Base-by-base conservation (phyloP, 345 rosid genomes). In the Syzygium aromaticum region DNA sequence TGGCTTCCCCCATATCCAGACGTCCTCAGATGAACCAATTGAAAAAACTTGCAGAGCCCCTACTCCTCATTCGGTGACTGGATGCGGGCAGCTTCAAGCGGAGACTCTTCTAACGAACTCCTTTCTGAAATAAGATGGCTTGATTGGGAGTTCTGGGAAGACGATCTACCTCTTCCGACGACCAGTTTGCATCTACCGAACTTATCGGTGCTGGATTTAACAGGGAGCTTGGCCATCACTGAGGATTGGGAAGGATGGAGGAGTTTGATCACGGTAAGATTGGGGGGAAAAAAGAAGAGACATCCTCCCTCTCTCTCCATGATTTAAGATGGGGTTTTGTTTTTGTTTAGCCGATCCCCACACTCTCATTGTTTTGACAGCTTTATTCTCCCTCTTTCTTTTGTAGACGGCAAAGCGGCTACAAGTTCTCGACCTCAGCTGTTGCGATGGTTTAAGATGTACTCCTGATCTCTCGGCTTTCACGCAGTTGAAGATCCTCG, bases 371-470 rank as follows among this genome's bases (percentile, higher is more conserved):
- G 7, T 43, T 28, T 3, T 64, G 40, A 64, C 38, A 7, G 40
- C 22, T 43, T 64, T 64, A 15, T 64, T 64, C 77, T 64, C 77
- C 38, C 22, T 64, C 28, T 28, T 25, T 0, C 1, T 6, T 43
- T 5, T 43, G 46, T 16, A 64, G 77, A 21, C 6, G 0, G 8
- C 40, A 7, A 15, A 28, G 40, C 10, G 11, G 40, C 77, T 64
- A 0, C 1, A 2, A 28, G 11, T 64, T 64, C 77, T 64, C 21
- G 0, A 0, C 5, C 21, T 64, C 1, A 0, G 0, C 0, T 0
- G 0, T 0, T 7, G 10, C 2, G 0, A 1, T 3, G 1, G 8
- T 15, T 7, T 64, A 28, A 64, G 11, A 15, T 0, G 77, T 14
- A 64, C 40, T 64, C 77, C 40, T 2, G 40, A 64, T 28, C 3